These are phyloP conservation scores for Albatrellus ellisii DNA, from an alignment of 768 basidiomycete genomes.

Conservation along the genomic window DNA sequence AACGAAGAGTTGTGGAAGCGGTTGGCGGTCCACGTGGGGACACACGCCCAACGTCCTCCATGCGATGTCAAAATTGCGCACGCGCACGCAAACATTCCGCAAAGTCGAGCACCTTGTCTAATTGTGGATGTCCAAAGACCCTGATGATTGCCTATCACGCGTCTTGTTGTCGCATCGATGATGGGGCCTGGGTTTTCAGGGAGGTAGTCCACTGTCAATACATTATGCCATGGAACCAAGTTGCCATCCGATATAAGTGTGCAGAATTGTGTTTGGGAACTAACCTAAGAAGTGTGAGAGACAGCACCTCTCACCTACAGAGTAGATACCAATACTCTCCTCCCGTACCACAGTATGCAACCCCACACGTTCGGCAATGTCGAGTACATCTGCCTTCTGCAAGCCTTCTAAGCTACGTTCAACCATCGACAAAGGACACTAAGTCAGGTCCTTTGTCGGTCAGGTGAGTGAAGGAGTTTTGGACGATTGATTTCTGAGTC, in stretches of 20 bases:
- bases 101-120: slow-evolving; percentile 63
- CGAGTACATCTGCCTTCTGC: slow-evolving; percentile 59
- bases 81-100: slow-evolving; percentile 32
- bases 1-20: background rate
- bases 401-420: slow-evolving; percentile 49
- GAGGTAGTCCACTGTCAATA: slow-evolving; percentile 61
- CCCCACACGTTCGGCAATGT: slow-evolving; percentile 45
- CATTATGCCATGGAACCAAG: too few relatives aligned
- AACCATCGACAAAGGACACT: slow-evolving; percentile 72
- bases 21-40: background rate
- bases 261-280: slow-evolving; percentile 12
- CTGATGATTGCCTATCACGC: slow-evolving; percentile 42
- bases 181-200: slow-evolving; percentile 57
- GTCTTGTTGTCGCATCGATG: slow-evolving; percentile 40
- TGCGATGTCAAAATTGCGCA: slow-evolving; percentile 62
- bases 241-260: background rate
- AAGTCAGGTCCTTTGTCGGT: slow-evolving; percentile 75
- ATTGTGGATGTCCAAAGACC: slow-evolving; percentile 83
- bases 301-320: slow-evolving; percentile 68
- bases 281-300: slow-evolving; percentile 67
- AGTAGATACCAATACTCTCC: slow-evolving; percentile 94
- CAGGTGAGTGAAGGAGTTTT: slow-evolving; percentile 30
- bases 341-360: slow-evolving; percentile 62
- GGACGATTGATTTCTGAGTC: slow-evolving; percentile 17
- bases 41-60: slow-evolving; percentile 41